A percentile compares a stretch with the other conserved stretches of the same genome.
These are phyloP conservation scores for Whalleya microplaca DNA, from an alignment of 2,329 filamentous ascomycete genomes.

Conservation along the genomic window DNA sequence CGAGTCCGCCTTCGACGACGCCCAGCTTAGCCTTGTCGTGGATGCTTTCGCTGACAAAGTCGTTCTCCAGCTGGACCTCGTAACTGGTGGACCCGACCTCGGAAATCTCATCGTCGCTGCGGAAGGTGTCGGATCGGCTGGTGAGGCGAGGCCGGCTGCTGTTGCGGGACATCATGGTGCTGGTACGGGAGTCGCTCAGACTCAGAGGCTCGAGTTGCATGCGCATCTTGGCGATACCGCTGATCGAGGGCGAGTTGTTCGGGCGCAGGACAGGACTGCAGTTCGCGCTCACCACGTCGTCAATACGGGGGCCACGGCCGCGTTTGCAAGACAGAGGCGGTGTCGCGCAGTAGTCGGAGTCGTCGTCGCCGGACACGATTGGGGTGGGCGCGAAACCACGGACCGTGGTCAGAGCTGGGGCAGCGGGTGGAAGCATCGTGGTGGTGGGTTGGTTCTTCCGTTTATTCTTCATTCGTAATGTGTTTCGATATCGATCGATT, in stretches of 20 bases:
- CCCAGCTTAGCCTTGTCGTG: slow-evolving; percentile 43
- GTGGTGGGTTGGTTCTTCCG: slow-evolving; percentile 30
- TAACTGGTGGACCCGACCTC: slow-evolving; percentile 75
- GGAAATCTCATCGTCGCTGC: slow-evolving; percentile 69
- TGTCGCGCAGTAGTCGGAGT: slow-evolving; percentile 54
- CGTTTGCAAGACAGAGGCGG: slow-evolving; percentile 44
- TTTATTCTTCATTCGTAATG: neutral
- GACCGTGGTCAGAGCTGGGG: slow-evolving; percentile 57
- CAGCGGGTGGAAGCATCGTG: slow-evolving; percentile 51
- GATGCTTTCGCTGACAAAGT: slow-evolving; percentile 76
- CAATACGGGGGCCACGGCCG: slow-evolving; percentile 46
- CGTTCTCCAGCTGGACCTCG: slow-evolving; percentile 80
- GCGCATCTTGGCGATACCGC: slow-evolving; percentile 82
- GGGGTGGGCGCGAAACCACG: slow-evolving; percentile 62
- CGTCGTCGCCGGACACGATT: slow-evolving; percentile 59
- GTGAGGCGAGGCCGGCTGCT: slow-evolving; percentile 59
- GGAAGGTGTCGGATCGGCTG: slow-evolving; percentile 52
- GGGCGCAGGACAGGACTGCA: slow-evolving; percentile 64
- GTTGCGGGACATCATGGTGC: slow-evolving; percentile 58
- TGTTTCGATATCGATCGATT: slow-evolving; percentile 7
- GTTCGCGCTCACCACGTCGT: slow-evolving; percentile 65
- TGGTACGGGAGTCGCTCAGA: slow-evolving; percentile 60
- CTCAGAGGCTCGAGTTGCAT: slow-evolving; percentile 79
- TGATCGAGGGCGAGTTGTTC: slow-evolving; percentile 57
- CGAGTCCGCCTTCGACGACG: slow-evolving; percentile 56